Percentiles rank a stretch among this genome's conserved stretches.
These are phyloP conservation scores for Lactuca saligna DNA, from an alignment of 129 eudicot genomes.

Conservation along the genomic window DNA sequence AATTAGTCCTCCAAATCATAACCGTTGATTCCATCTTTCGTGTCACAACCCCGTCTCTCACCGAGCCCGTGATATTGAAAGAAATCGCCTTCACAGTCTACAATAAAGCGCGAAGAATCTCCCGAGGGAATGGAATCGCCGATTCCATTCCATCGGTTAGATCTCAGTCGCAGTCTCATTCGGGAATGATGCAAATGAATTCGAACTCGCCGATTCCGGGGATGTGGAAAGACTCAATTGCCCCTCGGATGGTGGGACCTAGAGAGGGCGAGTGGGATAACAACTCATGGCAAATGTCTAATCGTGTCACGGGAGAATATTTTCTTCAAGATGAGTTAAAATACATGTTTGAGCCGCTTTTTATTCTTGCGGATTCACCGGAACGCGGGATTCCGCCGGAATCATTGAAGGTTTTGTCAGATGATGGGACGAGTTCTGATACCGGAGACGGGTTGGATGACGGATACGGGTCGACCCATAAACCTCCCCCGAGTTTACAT, in stretches of 20 bases:
- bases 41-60: constrained; percentile 82
- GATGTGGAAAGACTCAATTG: constrained; percentile 91
- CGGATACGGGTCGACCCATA: constrained; percentile 63
- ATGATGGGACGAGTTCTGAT: constrained; percentile 77
- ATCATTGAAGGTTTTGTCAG: constrained; percentile 60
- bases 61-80: constrained; percentile 71
- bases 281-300: constrained; percentile 87
- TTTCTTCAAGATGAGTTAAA: constrained; percentile 62
- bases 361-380: constrained; percentile 82
- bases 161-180: constrained; percentile 70
- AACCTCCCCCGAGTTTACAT: constrained; percentile 71
- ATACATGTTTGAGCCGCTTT: constrained; percentile 94
- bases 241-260: constrained; percentile 60
- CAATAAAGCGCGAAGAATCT: constrained; percentile 84
- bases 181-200: constrained; percentile 67
- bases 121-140: constrained; percentile 54
- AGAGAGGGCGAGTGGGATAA: constrained; percentile 96
- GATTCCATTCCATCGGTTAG: constrained; percentile 56
- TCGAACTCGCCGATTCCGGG: constrained; percentile 71
- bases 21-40: constrained; percentile 90
- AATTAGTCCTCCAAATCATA: constrained; percentile 83
- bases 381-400: constrained; percentile 77
- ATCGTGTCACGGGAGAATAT: constrained; percentile 48
- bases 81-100: constrained; percentile 97
- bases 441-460: constrained; percentile 75